Conservation (phyloP, 1,139 yeast genomes). For the Hansenula lynferdii region DNA sequence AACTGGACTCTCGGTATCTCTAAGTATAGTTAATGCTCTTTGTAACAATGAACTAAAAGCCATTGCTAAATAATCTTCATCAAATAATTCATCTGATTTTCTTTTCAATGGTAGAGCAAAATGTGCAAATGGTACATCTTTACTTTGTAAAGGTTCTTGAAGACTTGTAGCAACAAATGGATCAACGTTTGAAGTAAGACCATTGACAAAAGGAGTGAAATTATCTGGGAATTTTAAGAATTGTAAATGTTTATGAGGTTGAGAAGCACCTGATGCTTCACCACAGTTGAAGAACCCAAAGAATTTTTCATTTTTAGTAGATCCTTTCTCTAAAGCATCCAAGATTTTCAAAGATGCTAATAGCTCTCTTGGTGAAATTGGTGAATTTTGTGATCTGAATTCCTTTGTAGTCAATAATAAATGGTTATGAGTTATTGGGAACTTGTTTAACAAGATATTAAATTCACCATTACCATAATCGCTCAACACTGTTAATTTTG, state of each 20-base stretch:
- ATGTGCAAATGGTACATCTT: constrained; percentile 74
- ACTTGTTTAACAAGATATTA: constrained; percentile 74
- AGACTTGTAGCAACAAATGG: constrained; percentile 49
- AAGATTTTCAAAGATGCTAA: constrained; percentile 52
- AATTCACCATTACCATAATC: constrained; percentile 48
- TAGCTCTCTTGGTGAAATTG: constrained; percentile 67
- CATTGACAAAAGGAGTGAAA: constrained; percentile 58
- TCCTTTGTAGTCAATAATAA: constrained; percentile 71
- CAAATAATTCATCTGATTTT: constrained; percentile 37
- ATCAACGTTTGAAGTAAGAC: constrained; percentile 39
- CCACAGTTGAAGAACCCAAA: constrained; percentile 91
- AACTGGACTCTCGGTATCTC: constrained; percentile 43
- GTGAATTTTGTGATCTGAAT: constrained; percentile 65
- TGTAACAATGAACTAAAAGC: constrained; percentile 68
- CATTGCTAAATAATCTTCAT: constrained; percentile 52
- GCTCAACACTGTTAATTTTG: constrained; percentile 59
- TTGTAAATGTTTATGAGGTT: constrained; percentile 89
- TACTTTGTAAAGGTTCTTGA: constrained; percentile 57
- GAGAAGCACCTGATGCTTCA: constrained; percentile 84
- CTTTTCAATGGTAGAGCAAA: constrained; percentile 64
- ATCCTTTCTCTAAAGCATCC: constrained; percentile 29
- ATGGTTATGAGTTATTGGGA: constrained; percentile 77
- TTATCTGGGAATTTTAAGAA: constrained; percentile 65
- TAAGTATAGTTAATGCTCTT: constrained; percentile 60
- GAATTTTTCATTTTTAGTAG: constrained; percentile 37